Base-by-base conservation (phyloP, 306 rosid genomes). In the Geum urbanum region DNA sequence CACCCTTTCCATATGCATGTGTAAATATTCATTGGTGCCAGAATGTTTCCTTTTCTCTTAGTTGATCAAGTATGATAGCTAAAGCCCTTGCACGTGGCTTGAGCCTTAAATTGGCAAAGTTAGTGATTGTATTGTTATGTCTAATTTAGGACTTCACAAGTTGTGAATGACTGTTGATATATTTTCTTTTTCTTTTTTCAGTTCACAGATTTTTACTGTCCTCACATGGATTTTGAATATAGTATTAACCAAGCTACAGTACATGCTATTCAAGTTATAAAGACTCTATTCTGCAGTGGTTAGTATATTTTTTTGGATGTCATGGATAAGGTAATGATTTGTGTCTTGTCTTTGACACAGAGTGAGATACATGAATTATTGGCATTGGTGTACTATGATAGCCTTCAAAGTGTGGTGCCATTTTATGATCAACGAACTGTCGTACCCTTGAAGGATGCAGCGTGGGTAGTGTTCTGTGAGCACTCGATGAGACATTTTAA, bases 371-470 rank as follows among this genome's bases (percentile, higher is more conserved):
- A 94, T 19, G 98, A 94, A 82, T 78, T 94, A 63, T 71, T 94
- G 86, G 98, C 98, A 8, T 75, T 94, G 89, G 98, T 94, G 49
- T 94, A 90, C 90, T 90, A 94, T 16, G 98, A 94, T 84, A 88
- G 97, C 86, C 94, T 90, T 78, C 98, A 94, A 79, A 94, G 80
- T 79, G 98, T 94, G 62, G 98, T 90, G 70, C 98, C 98, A 56
- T 82, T 94, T 83, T 94, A 81, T 85, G 98, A 94, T 78, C 98
- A 88, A 82, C 83, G 98, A 72, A 90, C 90, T 81, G 78, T 77
- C 72, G 76, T 94, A 66, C 97, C 98, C 69, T 59, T 81, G 63
- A 94, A 87, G 86, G 97, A 90, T 81, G 84, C 85, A 51, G 84
- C 94, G 40, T 88, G 98, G 98, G 39, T 72, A 66, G 71, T 71